Percentiles rank a stretch among this genome's conserved stretches.
Conservation (phyloP, 441 rosid species). For the Mallotus repandus region DNA sequence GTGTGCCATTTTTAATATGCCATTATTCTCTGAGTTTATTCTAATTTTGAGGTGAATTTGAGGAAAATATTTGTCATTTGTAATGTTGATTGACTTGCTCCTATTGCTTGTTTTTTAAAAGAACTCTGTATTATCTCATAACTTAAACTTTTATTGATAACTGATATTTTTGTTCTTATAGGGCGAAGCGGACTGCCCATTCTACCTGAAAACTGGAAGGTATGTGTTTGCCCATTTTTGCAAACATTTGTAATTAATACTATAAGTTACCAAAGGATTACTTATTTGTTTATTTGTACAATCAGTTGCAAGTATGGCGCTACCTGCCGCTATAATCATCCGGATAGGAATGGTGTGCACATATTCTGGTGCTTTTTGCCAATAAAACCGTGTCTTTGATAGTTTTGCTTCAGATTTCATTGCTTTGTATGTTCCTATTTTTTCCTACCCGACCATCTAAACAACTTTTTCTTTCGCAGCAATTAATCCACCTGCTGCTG, state of each 20-base stretch:
- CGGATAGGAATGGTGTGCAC: slow-evolving; percentile 75
- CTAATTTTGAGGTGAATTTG: no score
- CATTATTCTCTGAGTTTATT: no score
- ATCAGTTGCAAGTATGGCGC: slow-evolving; percentile 93
- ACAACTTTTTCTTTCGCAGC: slow-evolving; percentile 41
- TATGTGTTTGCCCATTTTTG: slow-evolving; percentile 28
- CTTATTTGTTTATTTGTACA: slow-evolving; percentile 20
- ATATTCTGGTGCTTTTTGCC: background rate
- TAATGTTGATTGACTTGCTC: slow-evolving; percentile 3
- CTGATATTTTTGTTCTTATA: slow-evolving; percentile 32
- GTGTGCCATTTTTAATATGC: no score
- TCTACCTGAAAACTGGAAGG: slow-evolving; percentile 97
- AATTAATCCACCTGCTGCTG: slow-evolving; percentile 62
- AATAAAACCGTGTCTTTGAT: background rate
- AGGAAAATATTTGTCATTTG: background rate
- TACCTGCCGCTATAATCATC: slow-evolving; percentile 94
- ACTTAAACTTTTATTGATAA: slow-evolving; percentile 10
- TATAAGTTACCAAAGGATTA: slow-evolving; percentile 3
- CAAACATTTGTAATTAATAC: background rate
- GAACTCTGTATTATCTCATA: slow-evolving; percentile 7
- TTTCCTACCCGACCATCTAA: background rate
- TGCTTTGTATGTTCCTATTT: background rate
- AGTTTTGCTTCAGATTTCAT: background rate
- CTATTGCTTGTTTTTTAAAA: background rate
- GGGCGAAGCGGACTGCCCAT: slow-evolving; percentile 94